Conservation (phyloP, 768 basidiomycete genomes). For the Leucocoprinus leucothites region DNA sequence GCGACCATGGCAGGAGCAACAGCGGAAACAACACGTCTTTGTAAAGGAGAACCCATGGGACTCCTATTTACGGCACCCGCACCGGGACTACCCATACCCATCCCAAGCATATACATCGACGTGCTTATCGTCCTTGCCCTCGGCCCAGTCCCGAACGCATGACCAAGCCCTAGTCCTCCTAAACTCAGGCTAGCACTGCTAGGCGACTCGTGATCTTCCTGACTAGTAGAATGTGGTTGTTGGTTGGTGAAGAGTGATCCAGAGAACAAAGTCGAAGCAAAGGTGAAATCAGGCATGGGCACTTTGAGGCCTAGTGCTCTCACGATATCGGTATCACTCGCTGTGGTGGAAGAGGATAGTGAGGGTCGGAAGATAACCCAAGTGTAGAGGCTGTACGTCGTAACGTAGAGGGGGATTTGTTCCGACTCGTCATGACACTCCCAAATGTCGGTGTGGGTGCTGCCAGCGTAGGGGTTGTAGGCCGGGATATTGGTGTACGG, state of each 20-base stretch:
- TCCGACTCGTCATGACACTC: slow-evolving; percentile 4
- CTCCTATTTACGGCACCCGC: neutral
- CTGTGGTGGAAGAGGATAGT: no score
- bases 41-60: no score
- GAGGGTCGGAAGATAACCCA: neutral
- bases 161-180: neutral
- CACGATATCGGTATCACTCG: neutral
- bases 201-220: no score
- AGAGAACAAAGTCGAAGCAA: no score
- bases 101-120: slow-evolving; percentile 9
- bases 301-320: neutral
- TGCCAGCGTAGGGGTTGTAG: neutral
- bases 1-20: neutral
- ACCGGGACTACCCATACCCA: neutral
- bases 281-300: slow-evolving; percentile 1
- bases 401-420: no score
- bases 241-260: no score
- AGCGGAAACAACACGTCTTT: neutral
- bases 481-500: neutral
- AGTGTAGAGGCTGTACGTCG: no score
- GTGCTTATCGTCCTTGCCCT: neutral
- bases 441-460: neutral
- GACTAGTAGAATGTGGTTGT: no score
- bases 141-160: neutral
- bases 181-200: no score